These are phyloP conservation scores for Xerocomellus dryophilus DNA, from an alignment of 768 basidiomycete genomes.

Conservation along the genomic window DNA sequence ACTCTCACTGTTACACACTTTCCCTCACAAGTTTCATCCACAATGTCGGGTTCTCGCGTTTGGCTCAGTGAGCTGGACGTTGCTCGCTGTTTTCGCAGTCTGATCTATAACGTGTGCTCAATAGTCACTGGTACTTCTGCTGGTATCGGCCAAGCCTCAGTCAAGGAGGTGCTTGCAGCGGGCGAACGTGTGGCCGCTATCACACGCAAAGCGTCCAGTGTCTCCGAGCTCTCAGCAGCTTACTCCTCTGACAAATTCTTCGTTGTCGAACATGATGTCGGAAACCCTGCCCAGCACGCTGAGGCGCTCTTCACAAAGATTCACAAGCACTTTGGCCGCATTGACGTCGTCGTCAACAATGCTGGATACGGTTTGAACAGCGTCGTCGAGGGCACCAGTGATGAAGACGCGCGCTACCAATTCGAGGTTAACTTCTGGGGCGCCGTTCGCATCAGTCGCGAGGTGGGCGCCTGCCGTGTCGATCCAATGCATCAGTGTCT, in stretches of 20 bases:
- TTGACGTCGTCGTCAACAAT: conserved; percentile 37
- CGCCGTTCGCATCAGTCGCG: conserved; percentile 20
- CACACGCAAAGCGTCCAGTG: conserved; percentile 23
- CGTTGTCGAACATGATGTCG: conserved; percentile 32
- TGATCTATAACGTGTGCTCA: background rate
- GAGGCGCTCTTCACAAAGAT: conserved; percentile 21
- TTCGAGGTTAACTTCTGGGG: conserved; percentile 38
- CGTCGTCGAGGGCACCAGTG: conserved; percentile 27
- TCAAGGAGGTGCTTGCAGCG: conserved; percentile 23
- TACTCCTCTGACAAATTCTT: conserved; percentile 24
- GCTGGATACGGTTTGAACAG: conserved; percentile 25
- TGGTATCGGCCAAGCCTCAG: conserved; percentile 37
- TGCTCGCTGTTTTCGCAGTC: background rate
- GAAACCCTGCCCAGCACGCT: conserved; percentile 15
- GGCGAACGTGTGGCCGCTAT: conserved; percentile 32
- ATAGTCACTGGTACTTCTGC: conserved; percentile 42
- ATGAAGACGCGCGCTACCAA: conserved; percentile 25
- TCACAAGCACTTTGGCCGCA: conserved; percentile 26
- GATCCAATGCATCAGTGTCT: background rate
- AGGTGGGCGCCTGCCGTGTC: conserved; percentile 7
- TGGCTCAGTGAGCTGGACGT: conserved; percentile 18
- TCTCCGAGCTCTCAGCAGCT: conserved; percentile 14
- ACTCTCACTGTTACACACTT: background rate
- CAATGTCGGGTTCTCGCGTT: conserved; percentile 22
- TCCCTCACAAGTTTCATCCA: background rate